Percentiles rank a stretch among this genome's conserved stretches.
Conservation (phyloP, 2,329 filamentous ascomycete species). For the Delphinella strobiligena region DNA sequence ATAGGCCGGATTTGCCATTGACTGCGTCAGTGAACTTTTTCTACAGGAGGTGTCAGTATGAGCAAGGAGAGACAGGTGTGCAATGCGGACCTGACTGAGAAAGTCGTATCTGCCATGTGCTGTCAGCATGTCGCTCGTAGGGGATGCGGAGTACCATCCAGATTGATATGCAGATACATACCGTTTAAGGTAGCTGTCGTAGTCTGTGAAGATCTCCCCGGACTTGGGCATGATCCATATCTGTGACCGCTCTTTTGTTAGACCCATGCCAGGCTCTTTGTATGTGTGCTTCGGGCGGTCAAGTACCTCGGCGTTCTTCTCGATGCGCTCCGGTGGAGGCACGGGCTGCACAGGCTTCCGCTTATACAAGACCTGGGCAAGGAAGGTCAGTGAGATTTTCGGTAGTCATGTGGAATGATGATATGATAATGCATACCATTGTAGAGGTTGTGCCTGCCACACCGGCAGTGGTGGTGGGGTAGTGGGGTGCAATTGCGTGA, state of each 20-base stretch:
- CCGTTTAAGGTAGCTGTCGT: slow-evolving; percentile 79
- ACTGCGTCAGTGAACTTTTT: slow-evolving; percentile 92
- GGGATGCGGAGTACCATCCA: too few species aligned
- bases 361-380: slow-evolving; percentile 76
- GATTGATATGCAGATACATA: slow-evolving; percentile 32
- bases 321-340: slow-evolving; percentile 56
- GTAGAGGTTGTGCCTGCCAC: background rate
- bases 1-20: slow-evolving; percentile 80
- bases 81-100: slow-evolving; percentile 63
- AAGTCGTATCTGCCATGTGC: slow-evolving; percentile 62
- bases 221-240: slow-evolving; percentile 88
- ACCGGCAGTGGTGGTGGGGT: background rate
- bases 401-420: slow-evolving; percentile 1
- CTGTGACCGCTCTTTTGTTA: slow-evolving; percentile 35
- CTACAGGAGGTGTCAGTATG: slow-evolving; percentile 31
- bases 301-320: slow-evolving; percentile 80
- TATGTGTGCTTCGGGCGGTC: too few species aligned
- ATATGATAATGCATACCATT: slow-evolving; percentile 7
- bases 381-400: slow-evolving; percentile 1
- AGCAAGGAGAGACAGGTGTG: slow-evolving; percentile 8
- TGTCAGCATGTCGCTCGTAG: slow-evolving; percentile 11
- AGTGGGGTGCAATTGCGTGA: background rate
- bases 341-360: slow-evolving; percentile 85
- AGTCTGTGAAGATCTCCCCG: slow-evolving; percentile 76
- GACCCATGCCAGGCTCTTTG: background rate